Percentiles rank a stretch among this genome's conserved stretches.
Evolutionary conservation across 2,329 filamentous ascomycete genomes (phyloP).

Genomic region (Neofusicoccum parvum): DNA sequence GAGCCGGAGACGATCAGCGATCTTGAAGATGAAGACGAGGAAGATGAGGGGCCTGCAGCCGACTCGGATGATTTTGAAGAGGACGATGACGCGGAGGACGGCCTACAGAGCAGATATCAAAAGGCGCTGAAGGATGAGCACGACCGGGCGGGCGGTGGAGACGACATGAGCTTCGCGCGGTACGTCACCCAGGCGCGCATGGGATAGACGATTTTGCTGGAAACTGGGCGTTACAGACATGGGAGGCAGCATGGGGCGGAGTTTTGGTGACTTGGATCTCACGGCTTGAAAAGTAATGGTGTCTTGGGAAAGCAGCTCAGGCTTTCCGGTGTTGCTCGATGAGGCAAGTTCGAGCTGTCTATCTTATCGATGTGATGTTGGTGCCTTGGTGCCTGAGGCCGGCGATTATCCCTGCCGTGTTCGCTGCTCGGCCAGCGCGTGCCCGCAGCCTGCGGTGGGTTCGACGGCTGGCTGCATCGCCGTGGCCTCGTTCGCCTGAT

Average conservation of each 20-base stretch:
- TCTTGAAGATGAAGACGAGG: constrained; percentile 52
- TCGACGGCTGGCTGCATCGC: no score
- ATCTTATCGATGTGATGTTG: no score
- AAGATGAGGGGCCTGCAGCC: constrained; percentile 50
- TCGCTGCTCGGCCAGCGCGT: background rate
- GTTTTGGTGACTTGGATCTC: background rate
- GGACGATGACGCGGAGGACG: constrained; percentile 59
- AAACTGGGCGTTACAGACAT: constrained; percentile 8
- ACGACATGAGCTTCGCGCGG: constrained; percentile 56
- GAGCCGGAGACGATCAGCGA: constrained; percentile 56
- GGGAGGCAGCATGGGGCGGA: constrained; percentile 12
- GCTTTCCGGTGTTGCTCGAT: background rate
- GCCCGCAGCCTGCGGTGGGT: no score
- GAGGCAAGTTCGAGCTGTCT: background rate
- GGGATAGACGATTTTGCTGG: constrained; percentile 3
- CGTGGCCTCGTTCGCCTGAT: no score
- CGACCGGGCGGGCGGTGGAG: constrained; percentile 39
- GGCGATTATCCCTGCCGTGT: background rate
- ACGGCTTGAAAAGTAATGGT: background rate
- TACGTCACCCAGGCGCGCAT: constrained; percentile 45
- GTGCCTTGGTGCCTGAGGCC: constrained; percentile 1
- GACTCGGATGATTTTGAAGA: constrained; percentile 60
- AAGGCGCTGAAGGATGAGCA: constrained; percentile 65
- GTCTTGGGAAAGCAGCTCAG: background rate
- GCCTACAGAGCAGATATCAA: constrained; percentile 75